Base-by-base conservation (phyloP, 2,329 filamentous ascomycete species). In the Lasiodiplodia theobromae region DNA sequence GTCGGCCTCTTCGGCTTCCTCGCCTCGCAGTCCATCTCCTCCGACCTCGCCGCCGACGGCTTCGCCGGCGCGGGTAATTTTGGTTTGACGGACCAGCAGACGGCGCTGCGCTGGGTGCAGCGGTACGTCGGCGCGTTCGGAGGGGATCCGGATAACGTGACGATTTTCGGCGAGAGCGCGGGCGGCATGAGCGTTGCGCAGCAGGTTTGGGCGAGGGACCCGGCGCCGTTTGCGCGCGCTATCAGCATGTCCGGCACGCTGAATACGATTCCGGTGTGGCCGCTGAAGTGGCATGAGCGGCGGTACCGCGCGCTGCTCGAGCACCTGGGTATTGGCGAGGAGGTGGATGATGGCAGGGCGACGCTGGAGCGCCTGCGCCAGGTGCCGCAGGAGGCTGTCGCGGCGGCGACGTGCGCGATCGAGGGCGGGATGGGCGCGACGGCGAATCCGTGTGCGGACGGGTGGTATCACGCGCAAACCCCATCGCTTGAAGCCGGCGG, bases 1-100 rank as follows among this genome's bases (percentile, higher is more conserved):
- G 82, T 92, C 0, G 90, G 87, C 10, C 91, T 88, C 0, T 94
- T 93, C 70, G 92, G 92, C 0, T 94, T 95, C 75, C 77, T 92
- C 34, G 84, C 86, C 2, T 38, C 31, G 0, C 7, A 0, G 18
- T 6, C 31, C n/a, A 57, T 57, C 1, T 87, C 82, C 18, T 75
- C 76, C 11, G 71, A 86, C 66, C 83, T 87, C 25, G 80, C 82
- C n/a, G 82, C 81, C 31, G 84, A 84, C 69, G 88, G 86, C 0
- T 72, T 86, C 49, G 79, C 90, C 34, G 54, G 54, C 6, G 31
- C n/a, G 2, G 54, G 54, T 63, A 84, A 84, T 66, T 66, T 74
- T 21, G 83, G 82, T n/a, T 73, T 84, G 3, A 74, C 77, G 37
- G 83, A 85, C 70, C 82, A 85, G 71, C 76, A 82, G n/a, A 70